Conservation (phyloP, 2,329 filamentous ascomycete genomes). For the Pestalotiopsis sp. region DNA sequence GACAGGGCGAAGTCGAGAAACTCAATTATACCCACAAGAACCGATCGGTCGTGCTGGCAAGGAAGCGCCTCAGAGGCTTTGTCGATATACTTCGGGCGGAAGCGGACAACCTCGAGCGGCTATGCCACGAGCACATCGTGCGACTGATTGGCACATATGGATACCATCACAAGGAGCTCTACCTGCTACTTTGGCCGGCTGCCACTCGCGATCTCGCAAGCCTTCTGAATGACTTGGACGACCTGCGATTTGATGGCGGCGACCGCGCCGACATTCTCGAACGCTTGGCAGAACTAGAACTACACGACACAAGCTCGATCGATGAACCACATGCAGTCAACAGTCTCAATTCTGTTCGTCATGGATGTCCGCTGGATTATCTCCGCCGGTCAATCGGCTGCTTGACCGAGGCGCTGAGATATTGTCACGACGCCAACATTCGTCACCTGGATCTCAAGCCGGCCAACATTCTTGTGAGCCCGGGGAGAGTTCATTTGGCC, state of each 20-base stretch:
- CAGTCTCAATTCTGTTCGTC: slow-evolving; percentile 19
- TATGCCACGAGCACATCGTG: slow-evolving; percentile 50
- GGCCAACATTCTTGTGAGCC: slow-evolving; percentile 47
- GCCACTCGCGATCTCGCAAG: slow-evolving; percentile 47
- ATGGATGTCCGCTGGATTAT: slow-evolving; percentile 40
- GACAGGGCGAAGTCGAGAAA: slow-evolving; percentile 47
- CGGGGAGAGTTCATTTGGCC: slow-evolving; percentile 47
- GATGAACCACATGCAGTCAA: slow-evolving; percentile 25
- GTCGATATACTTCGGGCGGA: slow-evolving; percentile 47
- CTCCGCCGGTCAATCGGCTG: slow-evolving; percentile 47
- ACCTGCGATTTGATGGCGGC: slow-evolving; percentile 37
- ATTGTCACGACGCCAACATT: slow-evolving; percentile 44
- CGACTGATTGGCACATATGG: slow-evolving; percentile 50
- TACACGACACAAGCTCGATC: slow-evolving; percentile 39
- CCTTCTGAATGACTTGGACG: slow-evolving; percentile 46
- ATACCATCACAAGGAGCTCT: slow-evolving; percentile 40
- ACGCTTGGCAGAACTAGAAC: slow-evolving; percentile 39
- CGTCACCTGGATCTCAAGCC: slow-evolving; percentile 52
- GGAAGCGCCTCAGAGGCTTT: slow-evolving; percentile 43
- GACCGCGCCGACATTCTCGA: slow-evolving; percentile 43
- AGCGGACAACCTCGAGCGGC: slow-evolving; percentile 48
- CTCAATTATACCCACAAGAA: slow-evolving; percentile 36
- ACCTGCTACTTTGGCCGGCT: slow-evolving; percentile 49
- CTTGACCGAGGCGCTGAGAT: slow-evolving; percentile 43
- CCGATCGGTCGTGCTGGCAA: slow-evolving; percentile 43